Conservation (phyloP, 2,329 filamentous ascomycete genomes). For the Phialophora macrospora region DNA sequence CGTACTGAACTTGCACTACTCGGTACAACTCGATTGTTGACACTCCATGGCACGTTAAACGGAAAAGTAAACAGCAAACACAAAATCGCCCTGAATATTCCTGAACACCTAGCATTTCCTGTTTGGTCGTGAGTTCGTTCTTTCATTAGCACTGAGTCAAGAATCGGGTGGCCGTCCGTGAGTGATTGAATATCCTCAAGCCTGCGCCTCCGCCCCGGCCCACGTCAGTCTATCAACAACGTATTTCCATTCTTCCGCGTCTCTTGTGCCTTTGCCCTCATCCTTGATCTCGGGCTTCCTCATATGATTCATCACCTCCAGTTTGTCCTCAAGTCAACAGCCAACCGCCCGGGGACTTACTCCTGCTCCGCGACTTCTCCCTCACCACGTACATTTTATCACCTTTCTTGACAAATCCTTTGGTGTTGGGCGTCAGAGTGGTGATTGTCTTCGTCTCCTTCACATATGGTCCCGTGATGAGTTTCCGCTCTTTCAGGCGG, state of each 20-base stretch:
- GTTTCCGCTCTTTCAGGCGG: conserved; percentile 49
- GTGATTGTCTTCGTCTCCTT: conserved; percentile 39
- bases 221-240: not conserved
- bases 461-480: conserved; percentile 36
- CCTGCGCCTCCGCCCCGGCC: too few species aligned
- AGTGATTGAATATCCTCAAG: not conserved
- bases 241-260: not conserved
- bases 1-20: not conserved
- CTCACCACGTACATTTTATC: conserved; percentile 55
- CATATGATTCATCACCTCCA: not conserved
- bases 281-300: not conserved
- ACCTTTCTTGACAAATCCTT: conserved; percentile 44
- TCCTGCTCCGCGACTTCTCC: conserved; percentile 47
- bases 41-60: not conserved
- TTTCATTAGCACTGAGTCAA: not conserved
- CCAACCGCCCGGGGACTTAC: conserved; percentile 32
- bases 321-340: conserved; percentile 33
- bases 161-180: not conserved
- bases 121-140: not conserved
- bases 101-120: not conserved
- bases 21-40: not conserved
- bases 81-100: not conserved
- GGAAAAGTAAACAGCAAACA: not conserved
- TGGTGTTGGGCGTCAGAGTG: conserved; percentile 34
- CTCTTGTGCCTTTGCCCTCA: not conserved